Base-by-base conservation (phyloP, 179 eudicot species). In the Nepenthes alata region DNA sequence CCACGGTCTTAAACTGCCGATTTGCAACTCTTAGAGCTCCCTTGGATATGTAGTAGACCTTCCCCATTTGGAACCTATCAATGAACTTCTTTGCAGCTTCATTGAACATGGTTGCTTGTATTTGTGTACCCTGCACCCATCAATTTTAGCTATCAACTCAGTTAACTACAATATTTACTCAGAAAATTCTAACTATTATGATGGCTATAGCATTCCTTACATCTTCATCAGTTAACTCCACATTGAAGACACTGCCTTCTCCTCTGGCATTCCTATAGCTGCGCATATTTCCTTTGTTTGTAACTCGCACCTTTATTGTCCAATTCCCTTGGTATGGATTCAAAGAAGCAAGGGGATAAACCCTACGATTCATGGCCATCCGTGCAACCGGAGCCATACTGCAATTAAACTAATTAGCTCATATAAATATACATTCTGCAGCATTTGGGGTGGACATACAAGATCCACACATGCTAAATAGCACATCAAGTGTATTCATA, bases 71-170 rank as follows among this genome's bases (percentile, higher is more conserved):
- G 61, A 93, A 93, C 69, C 57, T 82, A 50, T 89, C 95, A 68
- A 57, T 87, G 64, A 93, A 93, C 80, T 89, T 93, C 67, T 55
- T 77, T 64, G 98, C 98, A 72, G 95, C 88, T 64, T 80, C 98
- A 67, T 93, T 93, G 63, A 93, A 93, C 98, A 93, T 93, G 13
- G 97, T 93, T 37, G 98, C 98, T 75, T 87, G 98, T 35, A 90
- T 93, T 85, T 90, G 88, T 35, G 98, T 90, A 67, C 98, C 98
- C 98, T 93, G 69, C 61, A 65, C n/a, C n/a, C 4, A 9, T 1
- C 36, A 60, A 54, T 47, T 35, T 1, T 55, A 0, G 51, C 55
- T 6, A 51, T 66, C 14, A 66, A 14, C 25, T 16, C 3, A 67
- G 53, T 41, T 35, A 11, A 54, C 8, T 47, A 13, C 37, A 51